These are phyloP conservation scores for Pythium chondricola DNA, from an alignment of 352 stramenopile genomes.

Conservation along the genomic window DNA sequence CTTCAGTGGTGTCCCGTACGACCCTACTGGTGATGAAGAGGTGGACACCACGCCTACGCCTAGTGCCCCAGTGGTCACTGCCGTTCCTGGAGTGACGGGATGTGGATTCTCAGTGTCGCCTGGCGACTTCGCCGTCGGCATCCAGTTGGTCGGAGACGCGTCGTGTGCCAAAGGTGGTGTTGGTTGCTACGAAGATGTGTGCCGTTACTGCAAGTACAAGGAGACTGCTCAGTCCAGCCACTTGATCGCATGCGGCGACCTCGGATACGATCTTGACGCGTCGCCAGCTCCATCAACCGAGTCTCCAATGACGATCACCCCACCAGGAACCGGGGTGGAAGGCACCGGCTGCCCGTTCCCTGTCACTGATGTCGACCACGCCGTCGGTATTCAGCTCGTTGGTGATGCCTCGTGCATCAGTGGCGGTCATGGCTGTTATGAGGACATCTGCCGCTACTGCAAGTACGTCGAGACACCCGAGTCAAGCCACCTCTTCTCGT, in stretches of 20 bases:
- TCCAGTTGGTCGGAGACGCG: not conserved
- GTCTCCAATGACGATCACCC: too few relatives aligned
- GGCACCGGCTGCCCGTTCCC: constrained; percentile 5
- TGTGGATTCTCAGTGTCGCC: constrained; percentile 13
- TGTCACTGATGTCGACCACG: constrained; percentile 19
- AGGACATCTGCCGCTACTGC: constrained; percentile 33
- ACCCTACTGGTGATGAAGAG: not conserved
- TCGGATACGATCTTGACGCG: constrained; percentile 2
- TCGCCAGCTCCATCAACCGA: not conserved
- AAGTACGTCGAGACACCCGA: constrained; percentile 10
- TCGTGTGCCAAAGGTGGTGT: constrained; percentile 1
- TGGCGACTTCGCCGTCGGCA: constrained; percentile 11
- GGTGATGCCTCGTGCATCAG: constrained; percentile 20
- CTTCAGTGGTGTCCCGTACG: constrained; percentile 1
- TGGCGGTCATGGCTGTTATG: constrained; percentile 20
- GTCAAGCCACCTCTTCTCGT: constrained; percentile 16
- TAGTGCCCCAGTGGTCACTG: not conserved
- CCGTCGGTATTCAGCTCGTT: constrained; percentile 13
- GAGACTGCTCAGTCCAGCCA: constrained; percentile 1
- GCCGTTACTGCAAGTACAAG: constrained; percentile 9
- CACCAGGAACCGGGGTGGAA: too few relatives aligned
- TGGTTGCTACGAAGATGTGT: constrained; percentile 6
- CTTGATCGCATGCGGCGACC: not conserved
- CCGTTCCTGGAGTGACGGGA: not conserved
- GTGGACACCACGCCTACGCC: not conserved